Evolutionary conservation across 2,329 filamentous ascomycete genomes (phyloP), one percentile per base, ranked within the genome.

Genomic region (Leptosphaerulina australis): DNA sequence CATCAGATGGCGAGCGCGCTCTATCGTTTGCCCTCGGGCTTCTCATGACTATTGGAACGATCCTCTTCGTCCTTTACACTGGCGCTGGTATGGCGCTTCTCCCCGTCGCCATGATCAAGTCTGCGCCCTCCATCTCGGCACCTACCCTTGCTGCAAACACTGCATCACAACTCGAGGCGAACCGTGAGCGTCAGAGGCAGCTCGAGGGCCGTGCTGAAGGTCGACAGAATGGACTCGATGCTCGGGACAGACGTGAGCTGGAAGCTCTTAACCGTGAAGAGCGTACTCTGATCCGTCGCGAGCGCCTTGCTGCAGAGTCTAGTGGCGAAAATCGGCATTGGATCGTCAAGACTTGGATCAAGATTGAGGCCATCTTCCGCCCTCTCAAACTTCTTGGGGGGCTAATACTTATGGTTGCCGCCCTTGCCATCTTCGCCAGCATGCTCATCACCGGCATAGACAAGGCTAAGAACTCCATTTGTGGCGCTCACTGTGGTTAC

Each of bases 401-500:
- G 11, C 78, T 97, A 38, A 61, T 96, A 0, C 77, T 97, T 2
- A 80, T 97, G 24, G 59, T 91, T 1, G 70, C 96, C 17, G 81
- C 90, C 0, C 74, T 96, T 11, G 60, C 96, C 31, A 82, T 95
- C 60, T 96, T 91, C 82, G 82, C 88, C 7, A 96, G 90, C 10
- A 97, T 99, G 91, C 82, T 97, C 61, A 88, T 97, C 69, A 97
- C 93, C 0, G 88, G 86, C 60, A 91, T 97, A 66, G 94, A 99
- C 82, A 97, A 97, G 77, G 90, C 91, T 26, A 92, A 88, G 73
- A 97, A 97, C 77, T 97, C 92, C 3, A 78, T 95, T 56, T 99
- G 94, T 82, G 93, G 94, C 72, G 79, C 86, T 51, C 86, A 85
- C 63, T 99, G 94, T 70, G 94, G 94, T 55, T 99, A 97, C 74